Base-by-base conservation (phyloP, 805 yeast species). In the Hanseniaspora opuntiae region DNA sequence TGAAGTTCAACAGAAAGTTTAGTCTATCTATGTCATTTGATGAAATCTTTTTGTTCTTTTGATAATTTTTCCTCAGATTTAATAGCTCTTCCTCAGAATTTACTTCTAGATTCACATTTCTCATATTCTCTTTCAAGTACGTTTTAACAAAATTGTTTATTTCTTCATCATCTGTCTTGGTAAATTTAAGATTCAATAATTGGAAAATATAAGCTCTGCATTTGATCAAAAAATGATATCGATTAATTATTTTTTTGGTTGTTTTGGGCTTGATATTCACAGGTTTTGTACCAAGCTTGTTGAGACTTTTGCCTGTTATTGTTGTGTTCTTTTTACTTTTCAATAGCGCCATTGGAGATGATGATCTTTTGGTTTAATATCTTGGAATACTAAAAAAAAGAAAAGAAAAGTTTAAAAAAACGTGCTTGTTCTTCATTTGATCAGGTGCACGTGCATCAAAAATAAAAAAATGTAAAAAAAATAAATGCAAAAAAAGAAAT, bases 161-260 rank as follows among this genome's bases (percentile, higher is more conserved):
- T 32, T 55, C 47, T 20, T 57, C 55, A 52, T 52, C 53, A 56
- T 58, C 28, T 45, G 54, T 42, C 56, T 62, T 28, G 2, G 54
- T 56, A 11, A 75, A 5, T 28, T 36, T 38, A 8, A 42, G 37
- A 20, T 28, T 33, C 4, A 52, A 7, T 9, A 35, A 8, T 25
- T 52, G 25, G 19, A 52, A 40, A 14, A 82, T 66, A 2, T 68
- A 57, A 19, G 71, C 65, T 57, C 74, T 73, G 56, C 77, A 74
- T 59, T 82, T 85, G 54, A 82, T 73, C 16, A 89, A 69, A 1
- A 78, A 74, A 65, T 88, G 97, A 58, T 78, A 87, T 39, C 87
- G 66, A 53, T 96, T 74, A 28, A 89, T 89, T 20, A 89, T 72
- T 60, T 77, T 80, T 47, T 96, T 71, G 0, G 95, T 83, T 60